Evolutionary conservation across 73 alveolate genomes (phyloP).

Genomic region (Uronychia binucleata): DNA sequence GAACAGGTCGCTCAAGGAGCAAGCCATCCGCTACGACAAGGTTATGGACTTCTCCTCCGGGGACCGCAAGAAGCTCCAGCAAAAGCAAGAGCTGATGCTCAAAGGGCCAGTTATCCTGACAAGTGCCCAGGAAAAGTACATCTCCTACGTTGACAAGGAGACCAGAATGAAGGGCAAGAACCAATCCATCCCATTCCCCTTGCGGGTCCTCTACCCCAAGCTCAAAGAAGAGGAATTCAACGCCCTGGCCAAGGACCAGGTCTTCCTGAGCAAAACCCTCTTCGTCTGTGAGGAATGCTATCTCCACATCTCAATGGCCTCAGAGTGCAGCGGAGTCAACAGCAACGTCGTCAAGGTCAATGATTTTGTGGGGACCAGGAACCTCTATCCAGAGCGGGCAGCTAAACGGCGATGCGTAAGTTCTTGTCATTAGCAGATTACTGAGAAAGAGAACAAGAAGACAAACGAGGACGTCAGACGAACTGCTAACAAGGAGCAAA

Average conservation of each 20-base stretch:
- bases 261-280: background rate
- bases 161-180: background rate
- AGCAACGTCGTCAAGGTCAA: background rate
- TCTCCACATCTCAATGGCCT: background rate
- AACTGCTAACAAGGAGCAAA: too few relatives aligned
- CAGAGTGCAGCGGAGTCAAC: background rate
- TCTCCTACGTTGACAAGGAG: background rate
- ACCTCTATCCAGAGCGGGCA: background rate
- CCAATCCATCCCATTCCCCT: background rate
- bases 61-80: background rate
- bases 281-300: constrained; percentile 3
- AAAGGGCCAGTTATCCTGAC: background rate
- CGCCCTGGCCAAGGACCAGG: background rate
- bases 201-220: background rate
- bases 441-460: too few relatives aligned
- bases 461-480: too few relatives aligned
- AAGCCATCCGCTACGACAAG: background rate
- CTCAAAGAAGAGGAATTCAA: constrained; percentile 1
- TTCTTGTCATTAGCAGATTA: too few relatives aligned
- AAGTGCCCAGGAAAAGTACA: background rate
- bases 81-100: background rate
- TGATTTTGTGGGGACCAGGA: background rate
- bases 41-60: background rate
- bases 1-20: background rate
- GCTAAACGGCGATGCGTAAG: background rate